These are phyloP conservation scores for Drechmeria coniospora DNA, from an alignment of 2,329 filamentous ascomycete genomes.

Conservation along the genomic window DNA sequence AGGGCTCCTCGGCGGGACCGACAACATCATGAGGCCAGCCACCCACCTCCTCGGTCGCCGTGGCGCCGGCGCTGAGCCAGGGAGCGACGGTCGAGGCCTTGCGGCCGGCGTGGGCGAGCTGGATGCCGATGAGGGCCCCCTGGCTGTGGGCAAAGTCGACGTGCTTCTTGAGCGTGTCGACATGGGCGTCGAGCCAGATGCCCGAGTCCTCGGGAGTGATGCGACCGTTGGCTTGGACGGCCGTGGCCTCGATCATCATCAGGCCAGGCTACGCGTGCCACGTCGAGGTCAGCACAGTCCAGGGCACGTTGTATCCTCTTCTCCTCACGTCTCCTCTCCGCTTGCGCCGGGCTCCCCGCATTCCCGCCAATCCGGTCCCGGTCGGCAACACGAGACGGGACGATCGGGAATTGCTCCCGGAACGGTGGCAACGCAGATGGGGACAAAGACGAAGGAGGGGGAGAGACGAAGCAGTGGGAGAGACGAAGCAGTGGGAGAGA, in stretches of 20 bases:
- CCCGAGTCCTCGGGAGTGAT: conserved; percentile 57
- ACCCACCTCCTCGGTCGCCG: conserved; percentile 30
- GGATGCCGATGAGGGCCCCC: conserved; percentile 51
- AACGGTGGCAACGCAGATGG: neutral
- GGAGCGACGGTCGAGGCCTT: conserved; percentile 40
- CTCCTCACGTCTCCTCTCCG: neutral
- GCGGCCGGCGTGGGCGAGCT: conserved; percentile 60
- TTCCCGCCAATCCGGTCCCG: too few species aligned
- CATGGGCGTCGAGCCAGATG: conserved; percentile 57
- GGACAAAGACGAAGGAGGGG: neutral
- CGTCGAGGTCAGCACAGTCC: neutral
- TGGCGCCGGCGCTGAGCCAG: conserved; percentile 46
- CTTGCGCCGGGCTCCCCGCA: too few species aligned
- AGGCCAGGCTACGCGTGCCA: conserved; percentile 42
- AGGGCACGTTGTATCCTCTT: neutral
- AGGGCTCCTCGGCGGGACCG: conserved; percentile 33
- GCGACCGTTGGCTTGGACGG: conserved; percentile 50
- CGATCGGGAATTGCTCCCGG: neutral
- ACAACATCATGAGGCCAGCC: conserved; percentile 39
- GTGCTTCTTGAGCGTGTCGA: conserved; percentile 39
- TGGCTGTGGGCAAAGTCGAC: conserved; percentile 44
- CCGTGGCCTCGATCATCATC: conserved; percentile 52
- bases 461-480: neutral
- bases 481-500: neutral
- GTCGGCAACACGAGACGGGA: neutral